Conservation (phyloP, 2,329 filamentous ascomycete species). For the Coniella lustricola region DNA sequence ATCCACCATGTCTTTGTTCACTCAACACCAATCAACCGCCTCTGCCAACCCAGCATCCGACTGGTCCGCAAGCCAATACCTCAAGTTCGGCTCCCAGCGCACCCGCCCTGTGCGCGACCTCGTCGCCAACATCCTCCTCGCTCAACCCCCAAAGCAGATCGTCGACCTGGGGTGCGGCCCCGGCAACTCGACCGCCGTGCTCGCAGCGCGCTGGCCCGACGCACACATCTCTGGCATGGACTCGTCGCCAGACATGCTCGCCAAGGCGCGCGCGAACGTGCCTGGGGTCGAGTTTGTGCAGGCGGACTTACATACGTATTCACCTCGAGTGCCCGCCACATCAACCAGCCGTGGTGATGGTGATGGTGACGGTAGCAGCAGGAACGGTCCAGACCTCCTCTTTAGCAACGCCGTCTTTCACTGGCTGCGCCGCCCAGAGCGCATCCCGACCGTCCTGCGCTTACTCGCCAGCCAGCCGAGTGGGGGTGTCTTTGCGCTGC, state of each 20-base stretch:
- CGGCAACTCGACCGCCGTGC: conserved; percentile 47
- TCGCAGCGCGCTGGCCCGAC: conserved; percentile 39
- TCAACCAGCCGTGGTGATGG: too few species aligned
- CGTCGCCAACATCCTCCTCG: conserved; percentile 39
- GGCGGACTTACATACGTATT: conserved; percentile 38
- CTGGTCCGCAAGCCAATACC: conserved; percentile 52
- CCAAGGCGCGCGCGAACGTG: conserved; percentile 33
- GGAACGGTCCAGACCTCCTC: conserved; percentile 32
- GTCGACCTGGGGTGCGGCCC: conserved; percentile 56
- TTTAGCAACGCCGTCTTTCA: conserved; percentile 55
- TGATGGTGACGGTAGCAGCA: too few species aligned
- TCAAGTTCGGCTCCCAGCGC: conserved; percentile 47
- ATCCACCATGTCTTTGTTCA: background rate
- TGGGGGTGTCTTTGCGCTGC: conserved; percentile 47
- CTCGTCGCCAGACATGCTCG: conserved; percentile 48
- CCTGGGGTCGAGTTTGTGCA: conserved; percentile 38
- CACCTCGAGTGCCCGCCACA: conserved; percentile 16
- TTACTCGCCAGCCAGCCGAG: conserved; percentile 33
- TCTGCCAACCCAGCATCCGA: conserved; percentile 21
- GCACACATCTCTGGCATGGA: conserved; percentile 46
- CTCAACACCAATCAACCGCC: conserved; percentile 8
- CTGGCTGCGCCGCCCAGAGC: conserved; percentile 40
- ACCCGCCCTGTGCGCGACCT: conserved; percentile 48
- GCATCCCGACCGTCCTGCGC: conserved; percentile 36
- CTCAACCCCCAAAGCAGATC: conserved; percentile 33